Evolutionary conservation across 768 basidiomycete genomes (phyloP).

Genomic region (Suillus cothurnatus): DNA sequence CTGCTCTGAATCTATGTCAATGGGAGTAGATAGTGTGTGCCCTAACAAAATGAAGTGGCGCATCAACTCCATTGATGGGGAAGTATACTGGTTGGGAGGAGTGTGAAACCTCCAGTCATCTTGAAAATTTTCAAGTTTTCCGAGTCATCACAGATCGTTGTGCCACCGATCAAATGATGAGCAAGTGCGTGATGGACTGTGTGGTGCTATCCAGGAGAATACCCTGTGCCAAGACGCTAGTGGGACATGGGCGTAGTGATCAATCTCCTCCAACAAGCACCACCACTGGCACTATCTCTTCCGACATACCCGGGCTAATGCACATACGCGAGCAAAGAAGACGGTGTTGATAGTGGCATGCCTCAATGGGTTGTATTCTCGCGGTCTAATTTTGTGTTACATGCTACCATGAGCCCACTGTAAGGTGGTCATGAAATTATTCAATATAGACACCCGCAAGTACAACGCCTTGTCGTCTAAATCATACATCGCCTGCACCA

Average conservation of each 20-base stretch:
- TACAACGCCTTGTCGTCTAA: not conserved
- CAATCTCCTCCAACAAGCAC: not conserved
- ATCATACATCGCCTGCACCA: not conserved
- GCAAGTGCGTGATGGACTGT: not conserved
- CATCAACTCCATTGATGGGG: no score
- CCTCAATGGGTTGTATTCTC: not conserved
- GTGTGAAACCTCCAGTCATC: no score
- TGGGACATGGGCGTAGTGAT: not conserved
- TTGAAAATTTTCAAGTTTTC: not conserved
- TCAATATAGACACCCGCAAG: not conserved
- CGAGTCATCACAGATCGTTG: not conserved
- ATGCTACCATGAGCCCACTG: not conserved
- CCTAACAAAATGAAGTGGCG: no score
- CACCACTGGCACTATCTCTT: not conserved
- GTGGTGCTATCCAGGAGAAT: not conserved
- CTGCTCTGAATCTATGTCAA: no score
- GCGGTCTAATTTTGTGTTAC: not conserved
- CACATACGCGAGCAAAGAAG: not conserved
- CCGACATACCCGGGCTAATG: not conserved
- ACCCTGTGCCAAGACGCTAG: not conserved
- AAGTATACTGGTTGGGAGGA: no score
- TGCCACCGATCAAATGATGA: not conserved
- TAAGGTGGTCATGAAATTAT: not conserved
- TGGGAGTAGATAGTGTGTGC: no score
- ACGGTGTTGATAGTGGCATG: not conserved